Percentiles rank a stretch among this genome's conserved stretches.
These are phyloP conservation scores for Ambrosia trifida DNA, from an alignment of 129 eudicot species.

Conservation along the genomic window DNA sequence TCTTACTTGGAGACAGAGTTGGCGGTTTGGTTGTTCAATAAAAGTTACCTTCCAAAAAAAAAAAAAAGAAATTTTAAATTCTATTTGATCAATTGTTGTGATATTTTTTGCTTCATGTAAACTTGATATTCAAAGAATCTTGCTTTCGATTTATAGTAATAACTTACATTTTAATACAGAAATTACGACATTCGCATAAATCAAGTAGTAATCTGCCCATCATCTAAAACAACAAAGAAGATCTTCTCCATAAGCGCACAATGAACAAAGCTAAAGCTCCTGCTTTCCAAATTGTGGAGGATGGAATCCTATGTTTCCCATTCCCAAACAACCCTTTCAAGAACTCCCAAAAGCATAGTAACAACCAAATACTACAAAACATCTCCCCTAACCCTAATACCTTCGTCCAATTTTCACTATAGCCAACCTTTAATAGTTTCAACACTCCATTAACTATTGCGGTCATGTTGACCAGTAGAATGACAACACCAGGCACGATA, in stretches of 20 bases:
- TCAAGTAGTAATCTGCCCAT: no score
- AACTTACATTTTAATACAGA: no score
- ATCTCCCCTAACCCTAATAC: background rate
- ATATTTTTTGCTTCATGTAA: no score
- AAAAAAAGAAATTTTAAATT: no score
- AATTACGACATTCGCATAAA: no score
- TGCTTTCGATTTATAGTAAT: no score
- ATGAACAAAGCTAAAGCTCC: conserved; percentile 41
- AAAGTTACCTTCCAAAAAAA: no score
- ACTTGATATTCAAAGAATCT: no score
- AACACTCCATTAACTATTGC: conserved; percentile 31
- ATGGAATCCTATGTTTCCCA: conserved; percentile 53
- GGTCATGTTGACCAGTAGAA: conserved; percentile 8
- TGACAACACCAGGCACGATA: no score
- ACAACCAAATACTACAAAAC: conserved; percentile 34
- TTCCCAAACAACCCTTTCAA: conserved; percentile 51
- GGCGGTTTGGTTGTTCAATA: no score
- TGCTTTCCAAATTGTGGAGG: conserved; percentile 36
- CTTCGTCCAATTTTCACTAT: background rate
- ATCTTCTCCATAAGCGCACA: conserved; percentile 31
- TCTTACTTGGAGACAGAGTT: no score
- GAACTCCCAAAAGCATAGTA: conserved; percentile 43
- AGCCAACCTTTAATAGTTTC: conserved; percentile 6
- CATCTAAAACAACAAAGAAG: conserved; percentile 9
- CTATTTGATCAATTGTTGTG: no score